Evolutionary conservation across 2,329 filamentous ascomycete species (phyloP), one percentile per base, ranked within the genome.

Genomic region (Arthrobotrys musiformis): DNA sequence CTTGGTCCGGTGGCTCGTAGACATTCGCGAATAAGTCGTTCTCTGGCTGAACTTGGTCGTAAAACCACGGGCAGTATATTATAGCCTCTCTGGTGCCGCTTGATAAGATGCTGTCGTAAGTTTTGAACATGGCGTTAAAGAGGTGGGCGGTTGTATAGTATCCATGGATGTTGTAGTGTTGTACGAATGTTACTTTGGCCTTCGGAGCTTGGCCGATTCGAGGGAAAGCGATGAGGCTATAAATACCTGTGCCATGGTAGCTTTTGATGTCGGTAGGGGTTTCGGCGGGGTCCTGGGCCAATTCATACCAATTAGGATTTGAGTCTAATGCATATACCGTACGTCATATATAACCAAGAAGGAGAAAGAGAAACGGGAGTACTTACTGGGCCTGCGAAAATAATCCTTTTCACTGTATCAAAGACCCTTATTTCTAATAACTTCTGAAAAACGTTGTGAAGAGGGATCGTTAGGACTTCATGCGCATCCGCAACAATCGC

Each of bases 41-140:
- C 1, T 24, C 5, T 15, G 48, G 48, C 11, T 52, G 13, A n/a
- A 52, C 24, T 30, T 52, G 48, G 11, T 52, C 48, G 24, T 30
- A 52, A 52, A 52, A 30, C 48, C 48, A 52, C 28, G 48, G 13
- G 8, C 48, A 52, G n/a, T 24, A 52, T 28, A 52, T 30, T 52
- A 52, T 52, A 13, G 24, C 24, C 2, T 52, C 2, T 7, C 8
- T 28, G 13, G 17, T 9, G 1, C 8, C 9, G 4, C 17, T 9
- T 2, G 5, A 2, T 15, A 52, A 8, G 1, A 52, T 30, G 4
- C 30, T 3, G 3, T 52, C 48, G 1, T 1, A 52, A 5, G 15
- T 13, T 5, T 8, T n/a, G 1, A 52, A 7, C 48, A 52, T 30
- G 3, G 48, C 48, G 9, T 52, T 52, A 15, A 52, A 52, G 8